Conservation (phyloP, 177 flowering plant species). For the Vitis hybrid region DNA sequence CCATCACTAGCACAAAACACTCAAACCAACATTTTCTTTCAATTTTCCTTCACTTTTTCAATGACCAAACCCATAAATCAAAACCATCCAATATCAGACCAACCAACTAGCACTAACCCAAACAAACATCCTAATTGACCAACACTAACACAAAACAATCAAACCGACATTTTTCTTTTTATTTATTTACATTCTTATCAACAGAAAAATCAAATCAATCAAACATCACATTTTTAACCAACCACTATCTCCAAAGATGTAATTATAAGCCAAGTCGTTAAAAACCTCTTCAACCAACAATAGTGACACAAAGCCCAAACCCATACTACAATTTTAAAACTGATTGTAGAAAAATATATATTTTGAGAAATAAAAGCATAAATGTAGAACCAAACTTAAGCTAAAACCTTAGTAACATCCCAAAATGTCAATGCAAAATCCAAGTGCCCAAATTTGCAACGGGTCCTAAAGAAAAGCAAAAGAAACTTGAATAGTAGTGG, state of each 20-base stretch:
- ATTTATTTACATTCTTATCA: neutral
- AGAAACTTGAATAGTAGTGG: neutral
- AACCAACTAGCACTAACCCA: no score
- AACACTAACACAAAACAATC: neutral
- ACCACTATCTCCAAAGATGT: conserved; percentile 45
- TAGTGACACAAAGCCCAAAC: no score
- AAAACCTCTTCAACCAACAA: no score
- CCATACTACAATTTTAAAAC: neutral
- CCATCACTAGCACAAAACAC: no score
- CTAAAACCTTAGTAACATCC: neutral
- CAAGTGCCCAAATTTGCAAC: neutral
- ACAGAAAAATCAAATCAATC: neutral
- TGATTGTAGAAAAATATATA: neutral
- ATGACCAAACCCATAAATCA: neutral
- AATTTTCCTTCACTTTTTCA: neutral
- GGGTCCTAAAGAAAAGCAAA: neutral
- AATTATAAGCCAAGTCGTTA: conserved; percentile 33
- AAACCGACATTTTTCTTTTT: neutral
- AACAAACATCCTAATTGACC: neutral
- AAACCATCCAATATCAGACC: neutral
- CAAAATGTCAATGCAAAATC: neutral
- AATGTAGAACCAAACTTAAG: conserved; percentile 21
- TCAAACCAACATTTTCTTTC: neutral
- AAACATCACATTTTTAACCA: neutral
- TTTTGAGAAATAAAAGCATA: neutral